Conservation (phyloP, 1,284 basidiomycete genomes). For the Sporisorium sorghi region DNA sequence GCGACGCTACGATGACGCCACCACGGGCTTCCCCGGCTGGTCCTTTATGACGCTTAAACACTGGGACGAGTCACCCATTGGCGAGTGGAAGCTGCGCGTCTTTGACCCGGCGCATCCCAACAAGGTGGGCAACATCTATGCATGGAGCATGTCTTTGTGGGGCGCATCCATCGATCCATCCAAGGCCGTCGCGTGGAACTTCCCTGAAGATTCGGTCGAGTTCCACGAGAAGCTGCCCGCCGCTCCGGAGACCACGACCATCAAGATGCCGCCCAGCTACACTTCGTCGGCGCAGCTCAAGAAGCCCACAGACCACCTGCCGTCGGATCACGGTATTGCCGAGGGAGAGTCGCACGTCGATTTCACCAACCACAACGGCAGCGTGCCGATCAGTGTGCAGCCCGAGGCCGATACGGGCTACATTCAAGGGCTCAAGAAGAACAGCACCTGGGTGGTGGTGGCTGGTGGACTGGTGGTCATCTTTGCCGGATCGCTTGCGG, state of each 20-base stretch:
- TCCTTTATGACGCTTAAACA: conserved; percentile 98
- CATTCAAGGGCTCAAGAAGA: conserved; percentile 81
- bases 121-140: conserved; percentile 79
- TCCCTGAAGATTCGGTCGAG: conserved; percentile 62
- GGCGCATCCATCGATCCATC: conserved; percentile 84
- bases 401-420: conserved; percentile 80
- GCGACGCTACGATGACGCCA: conserved; percentile 78
- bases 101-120: conserved; percentile 78
- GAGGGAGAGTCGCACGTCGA: conserved; percentile 65
- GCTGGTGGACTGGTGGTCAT: conserved; percentile 78
- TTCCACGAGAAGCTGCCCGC: conserved; percentile 73
- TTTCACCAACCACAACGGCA: conserved; percentile 67
- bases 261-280: conserved; percentile 68
- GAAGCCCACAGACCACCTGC: conserved; percentile 89
- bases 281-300: conserved; percentile 62
- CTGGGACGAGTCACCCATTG: conserved; percentile 95
- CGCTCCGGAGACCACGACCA: conserved; percentile 59
- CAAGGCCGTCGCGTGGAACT: conserved; percentile 72
- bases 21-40: conserved; percentile 88
- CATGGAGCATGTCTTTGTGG: conserved; percentile 94
- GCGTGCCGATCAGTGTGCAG: conserved; percentile 52
- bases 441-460: conserved; percentile 85
- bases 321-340: conserved; percentile 79
- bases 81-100: conserved; percentile 87
- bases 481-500: conserved; percentile 78